phyloP scores from a whole-genome alignment of 148 eudicot species.

The Heliamphora exappendiculata region DNA sequence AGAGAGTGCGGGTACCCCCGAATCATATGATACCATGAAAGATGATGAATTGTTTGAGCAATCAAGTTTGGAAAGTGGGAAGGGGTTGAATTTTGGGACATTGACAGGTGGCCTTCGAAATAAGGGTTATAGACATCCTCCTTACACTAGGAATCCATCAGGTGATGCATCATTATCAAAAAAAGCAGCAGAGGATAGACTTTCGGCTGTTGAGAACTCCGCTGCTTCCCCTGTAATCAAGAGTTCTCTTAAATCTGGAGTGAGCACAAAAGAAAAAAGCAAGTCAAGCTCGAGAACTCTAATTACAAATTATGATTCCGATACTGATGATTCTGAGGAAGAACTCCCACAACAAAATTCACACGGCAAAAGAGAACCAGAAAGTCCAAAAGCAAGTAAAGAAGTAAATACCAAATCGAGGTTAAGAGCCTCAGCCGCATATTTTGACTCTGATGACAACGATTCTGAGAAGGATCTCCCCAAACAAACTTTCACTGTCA shows the following conservation, averaged over 20 bases:
- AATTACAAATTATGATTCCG: conserved; percentile 22
- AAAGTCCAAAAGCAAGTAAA: conserved; percentile 15
- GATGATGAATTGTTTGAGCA: conserved; percentile 24
- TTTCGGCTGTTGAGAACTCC: conserved; percentile 15
- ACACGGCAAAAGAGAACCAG: conserved; percentile 9
- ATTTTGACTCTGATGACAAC: conserved; percentile 36
- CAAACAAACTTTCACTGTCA: conserved; percentile 19
- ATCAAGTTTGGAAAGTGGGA: conserved; percentile 30
- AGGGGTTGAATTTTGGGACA: conserved; percentile 41
- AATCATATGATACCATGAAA: conserved; percentile 16
- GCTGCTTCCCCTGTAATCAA: conserved; percentile 19
- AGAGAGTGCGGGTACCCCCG: conserved; percentile 3
- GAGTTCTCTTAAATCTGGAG: conserved; percentile 13
- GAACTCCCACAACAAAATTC: conserved; percentile 18
- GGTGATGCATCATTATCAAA: conserved; percentile 24
- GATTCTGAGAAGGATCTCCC: conserved; percentile 45
- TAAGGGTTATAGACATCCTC: conserved; percentile 36
- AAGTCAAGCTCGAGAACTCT: conserved; percentile 14
- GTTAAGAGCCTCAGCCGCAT: conserved; percentile 24
- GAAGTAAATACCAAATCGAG: conserved; percentile 26
- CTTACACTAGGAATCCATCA: conserved; percentile 26
- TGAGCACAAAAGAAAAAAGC: conserved; percentile 7
- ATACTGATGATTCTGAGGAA: conserved; percentile 30
- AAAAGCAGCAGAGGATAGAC: conserved; percentile 16
- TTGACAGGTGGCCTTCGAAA: conserved; percentile 69